Conservation (phyloP, 306 rosid species). For the Cucumis cinereus region DNA sequence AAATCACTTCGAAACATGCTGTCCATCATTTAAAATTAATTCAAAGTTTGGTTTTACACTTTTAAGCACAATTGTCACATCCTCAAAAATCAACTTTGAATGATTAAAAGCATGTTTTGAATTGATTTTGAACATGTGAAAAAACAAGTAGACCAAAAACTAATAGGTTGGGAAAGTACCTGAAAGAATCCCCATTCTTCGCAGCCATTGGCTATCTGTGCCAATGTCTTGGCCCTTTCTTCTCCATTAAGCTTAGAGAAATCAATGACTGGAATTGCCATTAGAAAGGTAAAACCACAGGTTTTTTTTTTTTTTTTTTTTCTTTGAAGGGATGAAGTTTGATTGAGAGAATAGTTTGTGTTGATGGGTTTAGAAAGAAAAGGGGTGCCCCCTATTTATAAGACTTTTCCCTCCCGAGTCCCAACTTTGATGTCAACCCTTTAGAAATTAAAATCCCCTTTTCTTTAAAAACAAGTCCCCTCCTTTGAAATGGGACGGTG, state of each 20-base stretch:
- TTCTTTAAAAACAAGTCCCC: slow-evolving; percentile 1
- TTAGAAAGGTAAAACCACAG: slow-evolving; percentile 13
- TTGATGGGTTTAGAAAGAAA: neutral
- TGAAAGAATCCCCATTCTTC: slow-evolving; percentile 99
- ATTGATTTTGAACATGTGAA: no score
- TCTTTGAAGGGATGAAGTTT: neutral
- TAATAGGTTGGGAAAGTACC: slow-evolving; percentile 23
- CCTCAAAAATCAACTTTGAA: no score
- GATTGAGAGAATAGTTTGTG: neutral
- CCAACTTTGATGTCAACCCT: slow-evolving; percentile 36
- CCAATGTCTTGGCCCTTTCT: slow-evolving; percentile 69
- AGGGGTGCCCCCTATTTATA: slow-evolving; percentile 44
- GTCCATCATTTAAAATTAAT: no score
- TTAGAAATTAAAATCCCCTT: slow-evolving; percentile 1
- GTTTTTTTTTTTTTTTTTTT: neutral
- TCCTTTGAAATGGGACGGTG: slow-evolving; percentile 37
- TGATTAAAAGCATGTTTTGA: no score
- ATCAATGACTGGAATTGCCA: slow-evolving; percentile 92
- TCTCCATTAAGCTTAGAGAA: slow-evolving; percentile 78
- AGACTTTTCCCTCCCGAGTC: slow-evolving; percentile 31
- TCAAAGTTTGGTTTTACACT: no score
- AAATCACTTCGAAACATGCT: no score
- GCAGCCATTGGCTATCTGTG: slow-evolving; percentile 75
- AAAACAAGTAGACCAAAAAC: neutral
- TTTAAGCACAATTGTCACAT: no score